Evolutionary conservation across 169 alveolate genomes (phyloP), one percentile per base, ranked within the genome.

Genomic region (Plasmodium sp.): DNA sequence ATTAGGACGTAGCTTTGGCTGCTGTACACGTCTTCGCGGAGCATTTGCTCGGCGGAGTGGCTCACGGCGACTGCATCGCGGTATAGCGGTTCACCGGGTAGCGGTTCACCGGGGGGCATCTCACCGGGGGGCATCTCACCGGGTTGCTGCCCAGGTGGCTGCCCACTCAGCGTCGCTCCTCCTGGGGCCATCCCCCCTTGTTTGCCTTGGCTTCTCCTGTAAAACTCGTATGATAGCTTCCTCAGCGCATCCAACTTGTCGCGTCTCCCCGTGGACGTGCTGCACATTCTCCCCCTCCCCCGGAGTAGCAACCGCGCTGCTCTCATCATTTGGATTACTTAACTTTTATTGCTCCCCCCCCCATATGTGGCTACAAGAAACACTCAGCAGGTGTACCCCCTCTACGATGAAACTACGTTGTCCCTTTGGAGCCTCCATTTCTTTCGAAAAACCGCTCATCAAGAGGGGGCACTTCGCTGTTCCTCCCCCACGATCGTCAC

Each of bases 1-100:
- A 85, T 85, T 74, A 85, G 67, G 43, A 85, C 75, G 81, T 85
- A 85, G 67, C 93, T 85, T 74, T 85, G 93, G n/a, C 81, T 85
- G 58, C 54, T 85, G 43, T 85, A 85, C 51, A 85, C 39, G 7
- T 51, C 81, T 12, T 85, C 81, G 2, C 77, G 74, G 80, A 16
- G 74, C 48, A 85, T 27, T 10, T 5, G 22, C 36, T n/a, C 43
- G 3, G 75, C 58, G 18, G 39, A 48, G 67, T 85, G 18, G 54
- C 45, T 31, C 27, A 85, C 45, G 36, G 33, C 5, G 10, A 85
- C 75, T 18, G 84, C 93, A 31, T 73, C 39, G 27, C 58, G 80
- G 71, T 85, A 85, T 34, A 27, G 71, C 14, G 18, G 54, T 14
- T 71, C 51, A 12, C 16, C 86, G 41, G 34, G 16, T 4, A 43